phyloP scores from a whole-genome alignment of 2,329 filamentous ascomycete species.

The Sclerotinia trifoliorum region DNA sequence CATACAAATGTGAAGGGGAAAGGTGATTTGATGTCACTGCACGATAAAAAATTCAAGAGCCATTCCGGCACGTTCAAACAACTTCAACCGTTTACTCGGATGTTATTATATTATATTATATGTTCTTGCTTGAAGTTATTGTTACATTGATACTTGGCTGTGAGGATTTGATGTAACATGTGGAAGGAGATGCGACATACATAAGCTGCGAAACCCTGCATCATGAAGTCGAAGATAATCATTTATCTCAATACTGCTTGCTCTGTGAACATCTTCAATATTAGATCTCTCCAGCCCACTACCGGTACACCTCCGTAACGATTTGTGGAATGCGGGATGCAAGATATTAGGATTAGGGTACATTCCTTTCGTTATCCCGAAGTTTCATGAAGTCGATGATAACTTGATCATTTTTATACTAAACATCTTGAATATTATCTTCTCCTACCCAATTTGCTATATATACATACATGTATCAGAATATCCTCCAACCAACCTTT shows the following conservation, averaged over 20 bases:
- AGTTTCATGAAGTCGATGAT: too few species aligned
- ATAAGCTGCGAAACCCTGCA: background rate
- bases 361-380: too few species aligned
- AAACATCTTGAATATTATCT: too few species aligned
- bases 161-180: background rate
- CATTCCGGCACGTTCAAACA: background rate
- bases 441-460: background rate
- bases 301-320: too few species aligned
- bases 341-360: too few species aligned
- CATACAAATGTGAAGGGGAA: conserved; percentile 43
- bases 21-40: background rate
- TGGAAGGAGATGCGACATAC: background rate
- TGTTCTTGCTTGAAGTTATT: background rate
- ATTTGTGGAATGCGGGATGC: background rate
- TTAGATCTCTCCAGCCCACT: background rate
- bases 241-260: too few species aligned
- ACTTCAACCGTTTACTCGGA: background rate
- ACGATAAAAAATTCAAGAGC: background rate
- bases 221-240: background rate
- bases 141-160: background rate
- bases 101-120: too few species aligned
- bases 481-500: background rate
- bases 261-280: background rate
- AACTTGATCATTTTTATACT: too few species aligned
- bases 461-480: background rate